Conservation (phyloP, 345 rosid species). For the Clausena lansium region DNA sequence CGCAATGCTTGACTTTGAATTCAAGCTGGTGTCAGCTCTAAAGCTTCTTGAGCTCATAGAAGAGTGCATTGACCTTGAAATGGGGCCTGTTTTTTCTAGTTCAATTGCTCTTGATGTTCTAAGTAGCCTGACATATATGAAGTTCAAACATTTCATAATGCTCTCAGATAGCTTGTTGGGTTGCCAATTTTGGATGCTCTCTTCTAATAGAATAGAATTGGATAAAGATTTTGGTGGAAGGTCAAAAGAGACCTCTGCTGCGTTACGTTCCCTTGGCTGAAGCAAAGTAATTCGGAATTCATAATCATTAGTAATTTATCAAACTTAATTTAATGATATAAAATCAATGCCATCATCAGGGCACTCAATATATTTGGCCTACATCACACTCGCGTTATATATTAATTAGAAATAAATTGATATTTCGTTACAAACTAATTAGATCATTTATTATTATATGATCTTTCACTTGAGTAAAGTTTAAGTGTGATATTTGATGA, state of each 20-base stretch:
- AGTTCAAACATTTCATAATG: slow-evolving; percentile 78
- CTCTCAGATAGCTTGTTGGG: slow-evolving; percentile 89
- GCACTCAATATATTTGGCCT: background rate
- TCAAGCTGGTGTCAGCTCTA: slow-evolving; percentile 51
- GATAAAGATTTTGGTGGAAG: slow-evolving; percentile 53
- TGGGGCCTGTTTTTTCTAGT: slow-evolving; percentile 63
- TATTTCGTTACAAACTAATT: too few species aligned
- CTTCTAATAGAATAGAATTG: slow-evolving; percentile 52
- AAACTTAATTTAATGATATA: background rate
- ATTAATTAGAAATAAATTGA: too few species aligned
- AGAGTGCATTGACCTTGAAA: slow-evolving; percentile 58
- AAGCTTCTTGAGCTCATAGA: slow-evolving; percentile 69
- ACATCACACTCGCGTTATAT: background rate
- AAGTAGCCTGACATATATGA: slow-evolving; percentile 71
- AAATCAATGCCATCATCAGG: background rate
- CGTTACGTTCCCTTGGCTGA: slow-evolving; percentile 57
- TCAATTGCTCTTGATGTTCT: slow-evolving; percentile 86
- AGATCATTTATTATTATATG: background rate
- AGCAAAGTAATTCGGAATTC: slow-evolving; percentile 5
- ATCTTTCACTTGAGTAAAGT: background rate
- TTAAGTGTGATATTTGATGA: background rate
- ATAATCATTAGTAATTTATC: background rate
- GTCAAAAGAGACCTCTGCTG: slow-evolving; percentile 40
- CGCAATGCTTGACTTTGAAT: slow-evolving; percentile 46
- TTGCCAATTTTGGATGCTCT: slow-evolving; percentile 60